Evolutionary conservation across 2,329 filamentous ascomycete species (phyloP), one percentile per base, ranked within the genome.

Genomic region (Fonsecaea monophora): DNA sequence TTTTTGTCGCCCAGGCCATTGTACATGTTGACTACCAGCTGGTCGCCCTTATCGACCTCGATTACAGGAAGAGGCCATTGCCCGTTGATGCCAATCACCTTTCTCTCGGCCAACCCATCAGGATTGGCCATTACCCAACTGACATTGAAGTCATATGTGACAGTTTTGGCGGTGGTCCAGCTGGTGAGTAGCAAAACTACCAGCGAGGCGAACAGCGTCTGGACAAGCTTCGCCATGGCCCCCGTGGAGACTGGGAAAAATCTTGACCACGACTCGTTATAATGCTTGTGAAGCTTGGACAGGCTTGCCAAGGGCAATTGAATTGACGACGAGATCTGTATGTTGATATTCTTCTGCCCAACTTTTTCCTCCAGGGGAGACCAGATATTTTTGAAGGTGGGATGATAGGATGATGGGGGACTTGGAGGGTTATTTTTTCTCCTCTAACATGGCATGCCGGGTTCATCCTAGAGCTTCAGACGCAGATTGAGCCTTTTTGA

Each of bases 41-140:
- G 86, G 71, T 95, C 92, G 13, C 90, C 90, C 71, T 90, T 87
- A 70, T 90, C 91, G 68, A 87, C 87, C 69, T 91, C 86, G 54
- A 95, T 86, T 53, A 90, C 77, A 5, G 91, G 91, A 0, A 91
- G 84, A 0, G 92, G 92, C 78, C 91, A 94, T 75, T 89, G 82
- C 35, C 87, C 87, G 74, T 94, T 92, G 78, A 93, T 90, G 45
- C 89, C 86, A 58, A 92, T 84, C 81, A 90, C 75, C n/a, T 81
- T 79, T 6, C 85, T 79, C 21, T 79, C 80, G 25, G 74, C 70
- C 65, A 82, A 74, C n/a, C 83, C 84, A 77, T 87, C 85, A 9
- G 85, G 85, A 69, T 86, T 85, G 15, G 83, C 83, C 54, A 75
- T 80, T 4, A 85, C 80, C 85, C 85, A 87, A 13, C 78, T 82